phyloP scores from a whole-genome alignment of 225 moss, liverwort and hornwort genomes.

The Physcomitrium patens region DNA sequence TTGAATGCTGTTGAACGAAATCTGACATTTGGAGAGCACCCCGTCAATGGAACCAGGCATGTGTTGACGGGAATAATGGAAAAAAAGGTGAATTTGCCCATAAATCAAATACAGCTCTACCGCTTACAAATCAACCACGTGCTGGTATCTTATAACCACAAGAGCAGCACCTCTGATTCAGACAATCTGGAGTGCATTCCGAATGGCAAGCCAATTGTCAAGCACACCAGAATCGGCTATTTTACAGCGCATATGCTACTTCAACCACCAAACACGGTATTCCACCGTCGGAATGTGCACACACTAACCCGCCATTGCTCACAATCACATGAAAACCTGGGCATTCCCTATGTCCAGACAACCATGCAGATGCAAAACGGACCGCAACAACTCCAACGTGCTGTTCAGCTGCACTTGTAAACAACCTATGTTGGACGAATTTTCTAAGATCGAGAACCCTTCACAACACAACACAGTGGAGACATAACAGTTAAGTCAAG shows the following conservation, averaged over 20 bases:
- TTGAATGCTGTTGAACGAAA: too few relatives aligned
- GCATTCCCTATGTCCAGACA: constrained; percentile 22
- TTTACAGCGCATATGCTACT: constrained; percentile 27
- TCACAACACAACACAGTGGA: constrained; percentile 19
- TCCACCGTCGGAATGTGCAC: constrained; percentile 13
- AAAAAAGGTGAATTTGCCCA: too few relatives aligned
- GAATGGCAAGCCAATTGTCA: too few relatives aligned
- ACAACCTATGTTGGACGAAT: constrained; percentile 22
- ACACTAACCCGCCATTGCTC: constrained; percentile 5
- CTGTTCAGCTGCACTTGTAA: constrained; percentile 24
- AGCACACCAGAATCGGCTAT: constrained; percentile 32
- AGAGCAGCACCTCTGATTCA: too few relatives aligned
- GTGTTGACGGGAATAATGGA: too few relatives aligned
- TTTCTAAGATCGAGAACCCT: constrained; percentile 31
- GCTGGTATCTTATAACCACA: too few relatives aligned
- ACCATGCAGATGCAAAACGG: constrained; percentile 4
- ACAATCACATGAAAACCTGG: constrained; percentile 34
- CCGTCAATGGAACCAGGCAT: too few relatives aligned
- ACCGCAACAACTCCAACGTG: constrained; percentile 19
- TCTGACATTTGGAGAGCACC: too few relatives aligned
- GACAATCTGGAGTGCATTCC: too few relatives aligned
- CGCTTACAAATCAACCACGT: too few relatives aligned
- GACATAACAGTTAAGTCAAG: background rate
- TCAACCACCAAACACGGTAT: constrained; percentile 26
- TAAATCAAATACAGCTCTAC: too few relatives aligned